These are phyloP conservation scores for Rhodotorula diobovata DNA, from an alignment of 768 basidiomycete genomes.

Conservation along the genomic window DNA sequence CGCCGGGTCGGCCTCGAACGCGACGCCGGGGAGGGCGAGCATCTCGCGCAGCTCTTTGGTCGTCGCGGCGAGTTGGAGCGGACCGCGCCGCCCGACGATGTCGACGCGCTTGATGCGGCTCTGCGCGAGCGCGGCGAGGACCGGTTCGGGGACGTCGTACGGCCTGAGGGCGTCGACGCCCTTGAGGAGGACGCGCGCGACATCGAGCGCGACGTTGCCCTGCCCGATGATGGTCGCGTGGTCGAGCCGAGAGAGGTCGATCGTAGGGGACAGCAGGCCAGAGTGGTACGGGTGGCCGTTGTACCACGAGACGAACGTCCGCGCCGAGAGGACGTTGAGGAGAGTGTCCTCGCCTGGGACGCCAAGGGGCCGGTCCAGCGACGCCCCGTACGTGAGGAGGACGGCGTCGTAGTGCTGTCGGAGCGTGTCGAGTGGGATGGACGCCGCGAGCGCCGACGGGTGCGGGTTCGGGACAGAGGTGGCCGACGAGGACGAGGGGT, in stretches of 20 bases:
- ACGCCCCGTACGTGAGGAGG: slow-evolving; percentile 79
- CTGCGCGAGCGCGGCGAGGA: slow-evolving; percentile 62
- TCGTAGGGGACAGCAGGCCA: slow-evolving; percentile 52
- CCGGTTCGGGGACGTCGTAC: slow-evolving; percentile 73
- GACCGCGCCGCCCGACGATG: slow-evolving; percentile 79
- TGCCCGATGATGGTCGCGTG: slow-evolving; percentile 86
- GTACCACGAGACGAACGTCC: slow-evolving; percentile 92
- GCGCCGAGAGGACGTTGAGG: slow-evolving; percentile 63
- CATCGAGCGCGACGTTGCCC: slow-evolving; percentile 89
- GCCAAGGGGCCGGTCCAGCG: slow-evolving; percentile 57
- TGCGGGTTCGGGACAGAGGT: slow-evolving; percentile 51
- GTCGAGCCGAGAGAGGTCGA: slow-evolving; percentile 56
- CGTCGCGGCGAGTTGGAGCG: slow-evolving; percentile 81
- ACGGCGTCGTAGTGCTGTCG: slow-evolving; percentile 74
- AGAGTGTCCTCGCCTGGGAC: slow-evolving; percentile 51
- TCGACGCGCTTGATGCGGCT: slow-evolving; percentile 70
- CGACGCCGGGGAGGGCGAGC: slow-evolving; percentile 59
- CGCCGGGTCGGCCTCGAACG: slow-evolving; percentile 52
- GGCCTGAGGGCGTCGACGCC: slow-evolving; percentile 58
- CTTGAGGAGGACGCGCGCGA: slow-evolving; percentile 83
- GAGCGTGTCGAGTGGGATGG: slow-evolving; percentile 61
- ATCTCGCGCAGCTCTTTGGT: slow-evolving; percentile 90
- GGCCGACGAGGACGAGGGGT: slow-evolving; percentile 45
- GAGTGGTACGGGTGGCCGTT: slow-evolving; percentile 71
- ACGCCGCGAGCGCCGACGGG: slow-evolving; percentile 40